Evolutionary conservation across 192 early-diverging fungal genomes (phyloP).

Genomic region (Rhizoclosmatium globosum): DNA sequence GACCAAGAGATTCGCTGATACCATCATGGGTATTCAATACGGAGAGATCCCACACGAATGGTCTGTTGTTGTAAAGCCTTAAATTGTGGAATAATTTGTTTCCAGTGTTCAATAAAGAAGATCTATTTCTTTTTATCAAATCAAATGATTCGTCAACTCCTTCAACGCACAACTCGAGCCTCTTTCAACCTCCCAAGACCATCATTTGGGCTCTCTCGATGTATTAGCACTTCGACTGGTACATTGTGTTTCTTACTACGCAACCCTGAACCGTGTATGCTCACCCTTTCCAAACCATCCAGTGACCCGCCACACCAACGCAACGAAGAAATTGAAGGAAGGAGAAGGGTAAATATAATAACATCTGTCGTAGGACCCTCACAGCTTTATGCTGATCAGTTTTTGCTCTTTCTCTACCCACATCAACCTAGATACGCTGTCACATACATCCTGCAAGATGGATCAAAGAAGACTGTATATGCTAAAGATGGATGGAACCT

Average conservation of each 20-base stretch:
- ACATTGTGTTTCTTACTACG: too few relatives aligned
- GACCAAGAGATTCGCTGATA: conserved; percentile 81
- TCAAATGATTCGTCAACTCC: not conserved
- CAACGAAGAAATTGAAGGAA: conserved; percentile 10
- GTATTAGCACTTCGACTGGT: too few relatives aligned
- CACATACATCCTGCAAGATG: conserved; percentile 86
- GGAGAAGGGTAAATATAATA: conserved; percentile 14
- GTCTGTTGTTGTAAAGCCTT: conserved; percentile 80
- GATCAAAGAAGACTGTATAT: conserved; percentile 75
- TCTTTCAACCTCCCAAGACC: too few relatives aligned
- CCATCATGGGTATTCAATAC: conserved; percentile 94
- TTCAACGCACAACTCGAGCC: not conserved
- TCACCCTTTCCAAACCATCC: not conserved
- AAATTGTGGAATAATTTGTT: not conserved
- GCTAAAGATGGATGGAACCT: conserved; percentile 88
- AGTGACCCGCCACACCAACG: conserved; percentile 18
- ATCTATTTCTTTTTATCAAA: not conserved
- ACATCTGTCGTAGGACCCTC: not conserved
- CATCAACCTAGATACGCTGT: conserved; percentile 57
- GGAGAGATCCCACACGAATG: conserved; percentile 86
- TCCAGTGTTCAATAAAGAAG: not conserved
- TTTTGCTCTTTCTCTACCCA: not conserved
- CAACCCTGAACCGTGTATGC: too few relatives aligned
- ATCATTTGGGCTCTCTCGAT: too few relatives aligned
- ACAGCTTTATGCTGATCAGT: not conserved